A percentile compares a stretch with the other conserved stretches of the same genome.
Evolutionary conservation across 768 basidiomycete genomes (phyloP).

Genomic region (Boletellus emodensis): DNA sequence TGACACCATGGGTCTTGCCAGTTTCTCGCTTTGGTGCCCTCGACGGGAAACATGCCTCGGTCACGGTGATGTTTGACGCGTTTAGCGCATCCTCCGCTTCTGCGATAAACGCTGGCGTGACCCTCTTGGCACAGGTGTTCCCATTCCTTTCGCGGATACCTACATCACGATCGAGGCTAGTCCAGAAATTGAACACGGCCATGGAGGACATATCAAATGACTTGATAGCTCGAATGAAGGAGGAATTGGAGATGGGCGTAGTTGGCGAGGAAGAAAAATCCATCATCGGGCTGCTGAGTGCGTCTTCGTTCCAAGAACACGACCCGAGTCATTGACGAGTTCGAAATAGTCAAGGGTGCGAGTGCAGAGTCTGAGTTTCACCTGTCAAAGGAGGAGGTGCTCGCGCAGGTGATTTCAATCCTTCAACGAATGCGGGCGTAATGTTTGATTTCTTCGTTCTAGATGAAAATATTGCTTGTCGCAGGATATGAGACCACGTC

Average conservation of each 20-base stretch:
- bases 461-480: slow-evolving; percentile 21
- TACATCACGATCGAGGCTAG: slow-evolving; percentile 29
- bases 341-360: slow-evolving; percentile 36
- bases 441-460: background rate
- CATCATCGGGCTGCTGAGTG: slow-evolving; percentile 25
- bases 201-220: slow-evolving; percentile 40
- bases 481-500: slow-evolving; percentile 26
- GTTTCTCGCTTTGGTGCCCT: slow-evolving; percentile 55
- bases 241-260: slow-evolving; percentile 27
- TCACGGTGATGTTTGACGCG: slow-evolving; percentile 40
- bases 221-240: slow-evolving; percentile 35
- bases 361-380: slow-evolving; percentile 19
- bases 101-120: slow-evolving; percentile 27
- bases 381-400: slow-evolving; percentile 28
- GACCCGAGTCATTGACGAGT: background rate
- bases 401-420: slow-evolving; percentile 16
- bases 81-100: slow-evolving; percentile 26
- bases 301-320: slow-evolving; percentile 10
- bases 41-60: slow-evolving; percentile 42
- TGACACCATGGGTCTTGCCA: slow-evolving; percentile 57
- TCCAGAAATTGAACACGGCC: slow-evolving; percentile 29
- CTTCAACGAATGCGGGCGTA: no score
- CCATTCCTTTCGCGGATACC: slow-evolving; percentile 38
- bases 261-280: slow-evolving; percentile 23
- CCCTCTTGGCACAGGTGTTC: slow-evolving; percentile 35